Conservation (phyloP, 2,329 filamentous ascomycete species). For the Emergomyces pasteurianus region DNA sequence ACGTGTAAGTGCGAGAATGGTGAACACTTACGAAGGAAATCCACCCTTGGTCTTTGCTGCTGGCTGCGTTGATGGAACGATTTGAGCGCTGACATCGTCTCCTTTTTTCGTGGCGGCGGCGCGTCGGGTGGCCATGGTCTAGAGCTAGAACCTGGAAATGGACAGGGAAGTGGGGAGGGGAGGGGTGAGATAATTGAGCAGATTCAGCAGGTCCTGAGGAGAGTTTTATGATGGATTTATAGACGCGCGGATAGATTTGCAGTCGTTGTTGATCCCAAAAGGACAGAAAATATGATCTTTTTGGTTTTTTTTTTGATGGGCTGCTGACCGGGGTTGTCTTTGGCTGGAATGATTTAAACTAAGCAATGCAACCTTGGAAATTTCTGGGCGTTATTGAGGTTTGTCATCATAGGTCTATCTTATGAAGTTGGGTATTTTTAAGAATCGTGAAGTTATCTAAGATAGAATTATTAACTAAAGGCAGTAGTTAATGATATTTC, state of each 20-base stretch:
- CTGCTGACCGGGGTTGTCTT: background rate
- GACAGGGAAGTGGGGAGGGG: too few species aligned
- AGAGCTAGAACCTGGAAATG: background rate
- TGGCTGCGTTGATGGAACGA: background rate
- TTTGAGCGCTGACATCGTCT: constrained; percentile 16
- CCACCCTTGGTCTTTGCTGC: too few species aligned
- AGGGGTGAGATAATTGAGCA: too few species aligned
- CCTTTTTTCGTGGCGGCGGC: constrained; percentile 12
- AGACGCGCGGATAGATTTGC: background rate
- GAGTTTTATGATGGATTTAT: background rate
- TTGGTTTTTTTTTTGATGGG: background rate
- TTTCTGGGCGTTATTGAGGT: background rate
- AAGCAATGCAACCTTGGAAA: background rate
- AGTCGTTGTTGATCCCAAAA: background rate
- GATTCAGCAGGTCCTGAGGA: background rate
- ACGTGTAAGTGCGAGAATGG: background rate
- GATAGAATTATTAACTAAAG: background rate
- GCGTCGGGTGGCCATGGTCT: constrained; percentile 23
- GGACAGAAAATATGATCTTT: background rate
- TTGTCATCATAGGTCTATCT: background rate
- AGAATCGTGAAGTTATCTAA: background rate
- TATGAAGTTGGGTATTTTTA: background rate
- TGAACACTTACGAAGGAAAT: background rate
- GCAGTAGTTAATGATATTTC: background rate
- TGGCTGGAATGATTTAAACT: background rate